Base-by-base conservation (phyloP, 2,329 filamentous ascomycete genomes). In the Cordyceps farinosa region DNA sequence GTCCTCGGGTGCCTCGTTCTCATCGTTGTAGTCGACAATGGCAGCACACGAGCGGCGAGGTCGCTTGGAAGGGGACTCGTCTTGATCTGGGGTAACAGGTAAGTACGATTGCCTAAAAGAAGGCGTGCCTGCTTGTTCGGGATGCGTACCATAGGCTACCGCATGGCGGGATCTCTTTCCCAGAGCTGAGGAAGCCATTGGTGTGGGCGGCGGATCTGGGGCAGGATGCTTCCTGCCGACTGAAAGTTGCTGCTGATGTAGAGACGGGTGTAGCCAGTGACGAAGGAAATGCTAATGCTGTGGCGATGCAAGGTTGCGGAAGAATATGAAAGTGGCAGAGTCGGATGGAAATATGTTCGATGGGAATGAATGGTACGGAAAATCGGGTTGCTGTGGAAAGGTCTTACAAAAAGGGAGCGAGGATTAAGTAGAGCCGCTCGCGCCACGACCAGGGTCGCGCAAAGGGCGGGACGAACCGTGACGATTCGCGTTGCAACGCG, bases 1-100 rank as follows among this genome's bases (percentile, higher is more conserved):
- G 17, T 68, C 67, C 15, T 72, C 65, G 3, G 76, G 73, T 51
- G 89, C 87, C 66, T 84, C 79, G 67, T 91, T 90, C 74, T 92
- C 89, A 68, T 90, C 85, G 68, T 88, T 87, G 70, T 84, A 80
- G 52, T 72, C 70, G 66, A 71, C 74, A 66, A 70, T 77, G 66
- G 74, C 78, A 63, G 75, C 78, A 48, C 76, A 73, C 32, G 59
- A 65, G 44, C 79, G 77, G 66, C 82, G 78, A 57, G 78, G 74
- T 66, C 80, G 76, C 67, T 85, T 86, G 47, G 74, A 69, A 48
- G 81, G 78, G 40, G 72, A 72, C 58, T 73, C 71, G 59, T 65
- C 61, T 57, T n/a, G 22, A 30, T 53, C 59, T 42, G 42, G 42
- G 32, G 38, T n/a, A 22, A 45, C 1, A 57, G 45, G 65, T 17